Conservation (phyloP, 352 stramenopile species). For the Pythium folliculosum region DNA sequence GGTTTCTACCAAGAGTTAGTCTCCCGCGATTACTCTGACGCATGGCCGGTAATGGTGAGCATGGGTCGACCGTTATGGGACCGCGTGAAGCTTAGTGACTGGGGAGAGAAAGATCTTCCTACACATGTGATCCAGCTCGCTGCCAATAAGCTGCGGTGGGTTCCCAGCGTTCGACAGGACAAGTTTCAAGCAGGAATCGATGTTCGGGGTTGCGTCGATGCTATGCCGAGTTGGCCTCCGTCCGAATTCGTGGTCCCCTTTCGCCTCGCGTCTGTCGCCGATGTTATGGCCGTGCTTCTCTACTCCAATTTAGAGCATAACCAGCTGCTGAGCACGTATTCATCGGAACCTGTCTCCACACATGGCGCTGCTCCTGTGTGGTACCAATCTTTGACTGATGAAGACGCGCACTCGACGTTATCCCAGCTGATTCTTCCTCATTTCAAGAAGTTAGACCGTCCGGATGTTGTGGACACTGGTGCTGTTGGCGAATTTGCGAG, state of each 20-base stretch:
- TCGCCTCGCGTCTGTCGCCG: conserved; percentile 27
- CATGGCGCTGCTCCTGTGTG: conserved; percentile 34
- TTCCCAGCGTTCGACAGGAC: not conserved
- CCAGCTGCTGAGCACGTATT: conserved; percentile 22
- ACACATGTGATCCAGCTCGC: conserved; percentile 9
- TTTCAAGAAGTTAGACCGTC: not conserved
- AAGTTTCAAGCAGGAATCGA: conserved; percentile 10
- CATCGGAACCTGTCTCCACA: conserved; percentile 33
- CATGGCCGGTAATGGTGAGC: not conserved
- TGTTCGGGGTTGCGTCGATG: conserved; percentile 30
- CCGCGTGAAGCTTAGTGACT: not conserved
- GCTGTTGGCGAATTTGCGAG: not conserved
- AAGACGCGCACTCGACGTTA: not conserved
- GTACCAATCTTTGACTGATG: not conserved
- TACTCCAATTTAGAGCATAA: conserved; percentile 22
- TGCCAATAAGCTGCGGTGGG: conserved; percentile 4
- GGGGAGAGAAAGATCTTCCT: not conserved
- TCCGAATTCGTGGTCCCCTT: conserved; percentile 17
- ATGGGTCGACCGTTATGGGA: conserved; percentile 20
- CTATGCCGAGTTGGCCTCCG: conserved; percentile 36
- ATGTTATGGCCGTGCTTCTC: conserved; percentile 34
- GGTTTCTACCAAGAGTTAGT: not conserved
- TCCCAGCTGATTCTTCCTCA: conserved; percentile 3
- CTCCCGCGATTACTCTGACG: not conserved
- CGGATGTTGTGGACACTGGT: conserved; percentile 12